Evolutionary conservation across 306 rosid genomes (phyloP), one percentile per base, ranked within the genome.

Genomic region (Abrus precatorius): DNA sequence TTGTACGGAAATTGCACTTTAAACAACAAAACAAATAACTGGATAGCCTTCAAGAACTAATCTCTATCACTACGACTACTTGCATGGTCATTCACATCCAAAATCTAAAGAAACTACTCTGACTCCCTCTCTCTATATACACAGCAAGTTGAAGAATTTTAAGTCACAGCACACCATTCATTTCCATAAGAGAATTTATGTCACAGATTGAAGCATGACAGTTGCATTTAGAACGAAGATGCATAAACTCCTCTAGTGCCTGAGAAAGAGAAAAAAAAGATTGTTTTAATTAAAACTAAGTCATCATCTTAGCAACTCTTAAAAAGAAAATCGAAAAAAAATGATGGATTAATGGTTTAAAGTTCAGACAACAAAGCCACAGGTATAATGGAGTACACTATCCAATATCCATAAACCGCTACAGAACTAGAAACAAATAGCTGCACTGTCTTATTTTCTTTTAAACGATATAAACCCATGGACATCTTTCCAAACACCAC

Each of bases 41-140:
- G 12, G 77, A 43, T 36, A 52, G 47, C 56, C 7, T 29, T 49
- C 36, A 28, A 57, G 32, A 65, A 57, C 74, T 13, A 40, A 40
- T 75, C 54, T 20, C 36, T 9, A 57, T 54, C 53, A 68, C 32
- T 41, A 61, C 20, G 55, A 64, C 32, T 28, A 36, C 79, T n/a
- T 13, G 73, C 69, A 61, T 12, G 66, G 72, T 14, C 64, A 72
- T 10, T 43, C 59, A 40, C 29, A 32, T 74, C 55, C 48, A 69
- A 63, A 20, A 20, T 20, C 20, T 20, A 20, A 20, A 20, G 20
- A 20, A 0, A 20, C 20, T 20, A 20, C 20, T 20, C 20, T 20
- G 0, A 20, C 20, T 20, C 20, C 20, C 20, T 20, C 20, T 20
- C 20, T 20, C 20, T 20, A 20, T 62, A 48, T n/a, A 50, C 29